These are phyloP conservation scores for Erodium maritimum DNA, from an alignment of 345 rosid species.

Conservation along the genomic window DNA sequence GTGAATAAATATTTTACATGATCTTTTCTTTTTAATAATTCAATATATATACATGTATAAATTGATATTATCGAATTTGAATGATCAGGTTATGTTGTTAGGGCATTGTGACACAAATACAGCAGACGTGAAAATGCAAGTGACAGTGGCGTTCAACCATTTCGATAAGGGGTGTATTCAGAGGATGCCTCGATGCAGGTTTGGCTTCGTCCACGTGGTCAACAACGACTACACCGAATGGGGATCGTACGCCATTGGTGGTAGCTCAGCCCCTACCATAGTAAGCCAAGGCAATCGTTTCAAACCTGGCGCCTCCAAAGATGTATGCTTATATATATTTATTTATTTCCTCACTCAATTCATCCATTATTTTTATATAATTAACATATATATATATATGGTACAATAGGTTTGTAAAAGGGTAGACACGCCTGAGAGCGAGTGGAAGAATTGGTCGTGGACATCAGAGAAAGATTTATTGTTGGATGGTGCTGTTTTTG, in stretches of 20 bases:
- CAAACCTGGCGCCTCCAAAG: too few species aligned
- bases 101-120: conserved; percentile 22
- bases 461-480: conserved; percentile 51
- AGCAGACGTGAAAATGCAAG: conserved; percentile 25
- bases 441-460: conserved; percentile 65
- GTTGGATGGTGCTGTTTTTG: conserved; percentile 51
- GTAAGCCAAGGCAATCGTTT: conserved; percentile 49
- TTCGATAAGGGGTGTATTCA: conserved; percentile 30
- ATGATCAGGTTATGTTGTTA: conserved; percentile 30
- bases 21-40: too few species aligned
- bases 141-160: conserved; percentile 35
- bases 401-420: too few species aligned
- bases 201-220: conserved; percentile 27
- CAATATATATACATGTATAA: too few species aligned
- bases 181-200: conserved; percentile 37
- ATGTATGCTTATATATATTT: too few species aligned
- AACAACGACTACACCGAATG: conserved; percentile 37
- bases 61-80: too few species aligned
- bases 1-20: too few species aligned
- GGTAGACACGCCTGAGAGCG: too few species aligned
- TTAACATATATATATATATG: too few species aligned
- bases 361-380: too few species aligned
- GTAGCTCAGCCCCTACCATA: conserved; percentile 31
- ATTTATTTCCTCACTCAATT: too few species aligned
- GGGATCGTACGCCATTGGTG: conserved; percentile 48